Percentiles rank a stretch among this genome's conserved stretches.
These are phyloP conservation scores for Moesziomyces sp. DNA, from an alignment of 1,284 basidiomycete species.

Conservation along the genomic window DNA sequence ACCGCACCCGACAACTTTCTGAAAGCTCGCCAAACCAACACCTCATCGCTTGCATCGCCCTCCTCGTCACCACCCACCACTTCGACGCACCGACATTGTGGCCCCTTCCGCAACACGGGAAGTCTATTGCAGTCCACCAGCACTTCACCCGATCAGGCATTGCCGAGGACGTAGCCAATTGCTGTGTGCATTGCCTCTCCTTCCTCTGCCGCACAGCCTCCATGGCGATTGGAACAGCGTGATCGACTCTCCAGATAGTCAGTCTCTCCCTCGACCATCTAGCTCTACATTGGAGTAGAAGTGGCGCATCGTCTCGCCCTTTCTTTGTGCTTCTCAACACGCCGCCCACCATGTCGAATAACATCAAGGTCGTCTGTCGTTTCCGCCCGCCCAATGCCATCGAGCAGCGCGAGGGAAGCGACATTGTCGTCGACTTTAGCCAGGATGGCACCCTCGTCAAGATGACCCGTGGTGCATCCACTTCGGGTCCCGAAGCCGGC, in stretches of 20 bases:
- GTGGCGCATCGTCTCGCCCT: not conserved
- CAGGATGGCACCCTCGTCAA: constrained; percentile 83
- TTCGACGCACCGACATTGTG: not conserved
- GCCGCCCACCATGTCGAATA: constrained; percentile 52
- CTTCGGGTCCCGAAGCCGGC: constrained; percentile 72
- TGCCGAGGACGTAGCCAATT: not conserved
- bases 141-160: not conserved
- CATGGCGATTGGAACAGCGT: not conserved
- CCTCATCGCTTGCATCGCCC: not conserved
- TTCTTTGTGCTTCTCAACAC: too few species aligned
- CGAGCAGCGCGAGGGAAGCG: constrained; percentile 86
- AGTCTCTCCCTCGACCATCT: too few species aligned
- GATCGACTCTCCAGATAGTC: not conserved
- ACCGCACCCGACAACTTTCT: not conserved
- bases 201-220: not conserved
- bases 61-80: not conserved
- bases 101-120: too few species aligned
- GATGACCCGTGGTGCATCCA: constrained; percentile 60
- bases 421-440: constrained; percentile 91
- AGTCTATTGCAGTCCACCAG: not conserved
- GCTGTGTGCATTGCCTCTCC: not conserved
- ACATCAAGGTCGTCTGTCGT: constrained; percentile 64
- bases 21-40: not conserved
- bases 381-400: constrained; percentile 95
- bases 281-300: not conserved